Base-by-base conservation (phyloP, 2,329 filamentous ascomycete genomes). In the Thelonectria rubi region DNA sequence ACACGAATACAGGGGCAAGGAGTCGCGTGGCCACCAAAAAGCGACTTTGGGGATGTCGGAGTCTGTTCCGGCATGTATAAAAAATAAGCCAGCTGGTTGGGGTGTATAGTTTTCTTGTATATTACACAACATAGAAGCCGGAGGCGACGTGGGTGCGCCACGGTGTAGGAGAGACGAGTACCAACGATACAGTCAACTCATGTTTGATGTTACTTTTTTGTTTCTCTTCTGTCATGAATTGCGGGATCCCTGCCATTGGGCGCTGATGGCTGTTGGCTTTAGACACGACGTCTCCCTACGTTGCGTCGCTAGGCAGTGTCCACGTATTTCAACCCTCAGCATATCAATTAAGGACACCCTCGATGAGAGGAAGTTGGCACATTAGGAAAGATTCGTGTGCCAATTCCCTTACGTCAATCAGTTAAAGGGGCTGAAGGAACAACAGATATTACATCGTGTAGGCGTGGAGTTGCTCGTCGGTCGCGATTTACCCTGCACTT, bases 61-160 rank as follows among this genome's bases (percentile, higher is more conserved):
- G 49, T 26, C 51, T 58, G 49, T 53, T 56, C 12, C 63, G 34
- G 54, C 63, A 60, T 65, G 63, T 60, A 66, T 55, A 64, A 47
- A 37, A 42, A 7, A 49, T 49, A 26, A 43, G 34, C n/a, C 54
- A 60, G 21, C 34, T 49, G 63, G 37, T 52, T 40, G 48, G 62
- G 51, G 63, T 53, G 64, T 71, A 65, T 61, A 69, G 45, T 64
- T 53, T 46, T n/a, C n/a, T 42, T 65, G 65, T 70, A 64, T 58
- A 65, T 65, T 64, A 68, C 20, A 26, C 53, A 8, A 20, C 39
- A 43, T 47, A 39, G 58, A 63, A 55, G 53, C 18, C 26, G 48
- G 32, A 49, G 24, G 17, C n/a, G 24, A 43, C 49, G 24, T 21
- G 45, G 18, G 18, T 39, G 8, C 24, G 43, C 40, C 48, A 24